Evolutionary conservation across 2,329 filamentous ascomycete species (phyloP).

Genomic region (Taxawa tesnikishii): DNA sequence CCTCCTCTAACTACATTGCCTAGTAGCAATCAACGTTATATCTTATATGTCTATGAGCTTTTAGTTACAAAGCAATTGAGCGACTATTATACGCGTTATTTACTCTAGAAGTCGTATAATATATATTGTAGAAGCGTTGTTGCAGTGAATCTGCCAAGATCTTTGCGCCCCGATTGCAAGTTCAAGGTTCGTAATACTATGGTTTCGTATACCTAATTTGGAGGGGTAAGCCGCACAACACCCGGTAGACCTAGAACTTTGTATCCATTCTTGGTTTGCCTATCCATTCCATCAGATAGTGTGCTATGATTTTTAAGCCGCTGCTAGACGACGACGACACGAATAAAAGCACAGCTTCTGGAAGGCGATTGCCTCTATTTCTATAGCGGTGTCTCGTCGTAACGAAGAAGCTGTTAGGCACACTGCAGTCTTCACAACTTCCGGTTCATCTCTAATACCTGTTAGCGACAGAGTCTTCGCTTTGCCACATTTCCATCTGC

Average conservation of each 20-base stretch:
- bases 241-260: constrained; percentile 2
- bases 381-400: constrained; percentile 3
- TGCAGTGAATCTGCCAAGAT: too few species aligned
- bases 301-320: too few species aligned
- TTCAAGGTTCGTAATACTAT: too few species aligned
- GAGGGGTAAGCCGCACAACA: background rate
- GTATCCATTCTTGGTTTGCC: constrained; percentile 1
- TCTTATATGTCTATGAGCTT: too few species aligned
- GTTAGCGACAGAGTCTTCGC: background rate
- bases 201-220: constrained; percentile 2
- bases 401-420: background rate
- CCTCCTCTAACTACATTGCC: too few species aligned
- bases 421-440: background rate
- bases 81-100: too few species aligned
- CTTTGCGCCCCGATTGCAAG: too few species aligned
- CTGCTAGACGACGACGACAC: background rate
- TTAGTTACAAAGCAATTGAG: too few species aligned
- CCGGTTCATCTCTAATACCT: constrained; percentile 1
- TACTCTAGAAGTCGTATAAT: too few species aligned
- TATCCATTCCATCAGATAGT: too few species aligned
- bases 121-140: too few species aligned
- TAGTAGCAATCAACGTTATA: too few species aligned
- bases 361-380: constrained; percentile 4
- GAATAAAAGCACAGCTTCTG: constrained; percentile 1
- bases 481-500: background rate